Evolutionary conservation across 169 alveolate genomes (phyloP), one percentile per base, ranked within the genome.

Genomic region (Cryptosporidium muris): DNA sequence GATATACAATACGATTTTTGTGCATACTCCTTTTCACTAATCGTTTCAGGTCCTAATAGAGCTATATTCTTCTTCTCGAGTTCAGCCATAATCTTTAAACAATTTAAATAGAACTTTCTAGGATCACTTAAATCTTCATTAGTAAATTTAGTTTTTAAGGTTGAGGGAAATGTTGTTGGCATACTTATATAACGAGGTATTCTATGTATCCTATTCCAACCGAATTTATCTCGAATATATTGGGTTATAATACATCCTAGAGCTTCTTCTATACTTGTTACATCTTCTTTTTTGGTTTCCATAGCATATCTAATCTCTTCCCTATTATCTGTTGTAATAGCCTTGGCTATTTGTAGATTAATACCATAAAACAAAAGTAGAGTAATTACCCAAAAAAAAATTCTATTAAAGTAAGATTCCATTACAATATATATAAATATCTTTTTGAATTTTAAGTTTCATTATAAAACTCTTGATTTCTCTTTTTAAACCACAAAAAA

Each of bases 1-100:
- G 85, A 74, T 14, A 74, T 74, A 43, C 85, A 74, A 74, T 58
- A 74, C 40, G 85, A 58, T 11, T 74, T 74, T 42, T 68, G 54
- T 12, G 68, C 16, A 74, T 56, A 74, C 45, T 6, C 40, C 48
- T 43, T 74, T 63, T 74, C 85, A 25, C 52, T 38, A 1, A 47
- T 51, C n/a, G 54, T 68, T 34, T 74, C 85, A 25, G 25, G 60
- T 8, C 85, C 67, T 45, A 68, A 7, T 2, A 74, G 36, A 5
- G 60, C 25, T 5, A 74, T 11, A 43, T 63, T 58, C 16, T 62
- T 74, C 34, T 66, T 4, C 12, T 74, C 85, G 8, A 74, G 34
- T 8, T 58, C 2, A 9, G 54, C 54, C 7, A 74, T 37, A 45
- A 58, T 47, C 9, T 68, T 68, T 43, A 74, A 14, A 58, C 85